Conservation (phyloP, 2,329 filamentous ascomycete genomes). For the Aspergillus oerlinghausenensis region DNA sequence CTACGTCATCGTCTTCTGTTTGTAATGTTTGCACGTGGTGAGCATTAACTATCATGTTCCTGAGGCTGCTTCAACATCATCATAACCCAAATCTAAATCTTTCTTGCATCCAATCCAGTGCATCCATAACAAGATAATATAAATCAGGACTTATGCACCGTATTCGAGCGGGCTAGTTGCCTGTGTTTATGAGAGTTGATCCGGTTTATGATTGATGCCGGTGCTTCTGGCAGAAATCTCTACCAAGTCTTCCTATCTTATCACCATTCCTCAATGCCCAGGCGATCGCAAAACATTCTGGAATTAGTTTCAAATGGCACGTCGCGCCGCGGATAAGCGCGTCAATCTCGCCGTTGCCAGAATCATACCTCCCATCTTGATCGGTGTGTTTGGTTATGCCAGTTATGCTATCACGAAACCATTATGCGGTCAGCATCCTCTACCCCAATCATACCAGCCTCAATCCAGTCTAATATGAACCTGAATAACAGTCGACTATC, state of each 20-base stretch:
- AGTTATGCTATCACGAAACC: slow-evolving; percentile 66
- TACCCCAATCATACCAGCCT: background rate
- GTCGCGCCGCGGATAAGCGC: slow-evolving; percentile 31
- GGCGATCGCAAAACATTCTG: slow-evolving; percentile 9
- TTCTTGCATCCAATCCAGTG: background rate
- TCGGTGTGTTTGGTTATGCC: slow-evolving; percentile 62
- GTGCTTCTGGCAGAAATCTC: background rate
- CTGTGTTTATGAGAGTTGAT: background rate
- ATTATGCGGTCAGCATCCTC: slow-evolving; percentile 58
- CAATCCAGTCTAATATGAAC: background rate
- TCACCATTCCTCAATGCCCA: slow-evolving; percentile 11
- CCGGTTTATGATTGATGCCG: background rate
- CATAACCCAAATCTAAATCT: background rate
- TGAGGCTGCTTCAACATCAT: slow-evolving; percentile 2
- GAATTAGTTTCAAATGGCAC: slow-evolving; percentile 27
- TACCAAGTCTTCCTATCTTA: background rate
- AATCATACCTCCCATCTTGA: slow-evolving; percentile 65
- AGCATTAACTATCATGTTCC: slow-evolving; percentile 7
- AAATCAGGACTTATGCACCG: background rate
- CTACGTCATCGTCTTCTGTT: slow-evolving; percentile 6
- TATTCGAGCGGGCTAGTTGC: background rate
- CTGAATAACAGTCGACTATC: slow-evolving; percentile 59
- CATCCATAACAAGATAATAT: background rate
- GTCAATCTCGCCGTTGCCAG: slow-evolving; percentile 58
- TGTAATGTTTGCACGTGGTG: slow-evolving; percentile 11